Evolutionary conservation across 148 eudicot species (phyloP).

Genomic region (Talinum fruticosum): DNA sequence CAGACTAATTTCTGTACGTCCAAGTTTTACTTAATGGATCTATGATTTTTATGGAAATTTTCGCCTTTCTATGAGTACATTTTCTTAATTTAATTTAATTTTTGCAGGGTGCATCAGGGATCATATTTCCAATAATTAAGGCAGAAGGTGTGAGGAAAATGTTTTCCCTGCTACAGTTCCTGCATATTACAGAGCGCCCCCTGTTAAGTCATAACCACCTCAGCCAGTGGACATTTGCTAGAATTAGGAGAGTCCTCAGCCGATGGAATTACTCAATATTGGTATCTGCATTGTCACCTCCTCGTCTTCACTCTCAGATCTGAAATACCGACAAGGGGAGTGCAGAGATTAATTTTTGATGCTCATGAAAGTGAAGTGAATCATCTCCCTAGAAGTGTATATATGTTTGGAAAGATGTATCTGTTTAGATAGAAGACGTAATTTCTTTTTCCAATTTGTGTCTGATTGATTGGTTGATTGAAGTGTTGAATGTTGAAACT

Average conservation of each 20-base stretch:
- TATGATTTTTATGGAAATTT: too few relatives aligned
- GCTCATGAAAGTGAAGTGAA: background rate
- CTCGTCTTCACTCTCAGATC: background rate
- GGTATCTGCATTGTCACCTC: background rate
- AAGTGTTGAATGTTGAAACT: background rate
- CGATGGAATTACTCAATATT: background rate
- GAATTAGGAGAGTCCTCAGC: background rate
- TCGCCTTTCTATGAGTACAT: background rate
- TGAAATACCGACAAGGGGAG: background rate
- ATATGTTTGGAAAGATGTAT: slow-evolving; percentile 14
- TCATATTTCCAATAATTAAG: slow-evolving; percentile 83
- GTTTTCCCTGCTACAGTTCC: slow-evolving; percentile 93
- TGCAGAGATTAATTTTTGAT: slow-evolving; percentile 2
- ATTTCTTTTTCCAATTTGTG: background rate
- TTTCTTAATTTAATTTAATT: background rate
- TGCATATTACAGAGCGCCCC: slow-evolving; percentile 85
- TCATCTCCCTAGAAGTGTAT: slow-evolving; percentile 6
- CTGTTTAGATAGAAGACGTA: background rate
- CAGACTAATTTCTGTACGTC: slow-evolving; percentile 62
- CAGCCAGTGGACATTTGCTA: background rate
- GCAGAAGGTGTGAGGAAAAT: slow-evolving; percentile 92
- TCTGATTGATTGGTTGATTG: background rate
- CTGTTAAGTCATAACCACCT: slow-evolving; percentile 25
- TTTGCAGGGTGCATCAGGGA: slow-evolving; percentile 79
- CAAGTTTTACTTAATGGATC: too few relatives aligned